Base-by-base conservation (phyloP, 495 filamentous ascomycete species). In the Chaetomium tenue region DNA sequence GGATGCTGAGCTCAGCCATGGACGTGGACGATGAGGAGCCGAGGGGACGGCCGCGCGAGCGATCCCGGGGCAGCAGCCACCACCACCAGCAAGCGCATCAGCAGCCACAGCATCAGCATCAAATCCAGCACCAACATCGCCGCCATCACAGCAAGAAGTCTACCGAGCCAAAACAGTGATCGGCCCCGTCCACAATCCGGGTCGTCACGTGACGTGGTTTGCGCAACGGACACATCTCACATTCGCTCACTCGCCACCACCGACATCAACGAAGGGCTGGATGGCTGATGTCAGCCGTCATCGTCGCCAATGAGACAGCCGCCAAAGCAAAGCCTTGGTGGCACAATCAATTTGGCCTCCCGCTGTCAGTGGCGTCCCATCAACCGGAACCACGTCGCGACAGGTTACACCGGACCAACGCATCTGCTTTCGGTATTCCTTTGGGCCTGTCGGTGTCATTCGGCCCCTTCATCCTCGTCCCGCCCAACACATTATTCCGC, bases 11-110 rank as follows among this genome's bases (percentile, higher is more conserved):
- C 69, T 60, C 64, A 6, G 37, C 53, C 65, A 68, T 75, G 18
- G 75, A 73, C 5, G 78, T 75, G 18, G 75, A 73, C 5, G 78
- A 81, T 58, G 76, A 81, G 64, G 78, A 82, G 67, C 71, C 66
- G 22, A 70, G 79, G 26, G 79, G 79, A 8, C 76, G 79, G 0
- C 75, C 78, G 70, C 71, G 79, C 46, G 72, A 75, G 62, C 66
- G 70, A 3, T 52, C 56, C 16, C 61, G 65, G 18, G 46, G 58
- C 44, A 64, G 71, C 46, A 64, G n/a, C 26, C 64, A 70, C 9
- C 62, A 63, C 25, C 48, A 63, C 3, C 39, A 51, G 5, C 57
- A 37, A 37, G 5, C 40, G 4, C 66, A 67, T 1, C 67, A 56
- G 1, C 59, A 61, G 2, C 58, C 60, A 3, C 66, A 66, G 8